Conservation (phyloP, 2,329 filamentous ascomycete genomes). For the Zasmidium angulare region DNA sequence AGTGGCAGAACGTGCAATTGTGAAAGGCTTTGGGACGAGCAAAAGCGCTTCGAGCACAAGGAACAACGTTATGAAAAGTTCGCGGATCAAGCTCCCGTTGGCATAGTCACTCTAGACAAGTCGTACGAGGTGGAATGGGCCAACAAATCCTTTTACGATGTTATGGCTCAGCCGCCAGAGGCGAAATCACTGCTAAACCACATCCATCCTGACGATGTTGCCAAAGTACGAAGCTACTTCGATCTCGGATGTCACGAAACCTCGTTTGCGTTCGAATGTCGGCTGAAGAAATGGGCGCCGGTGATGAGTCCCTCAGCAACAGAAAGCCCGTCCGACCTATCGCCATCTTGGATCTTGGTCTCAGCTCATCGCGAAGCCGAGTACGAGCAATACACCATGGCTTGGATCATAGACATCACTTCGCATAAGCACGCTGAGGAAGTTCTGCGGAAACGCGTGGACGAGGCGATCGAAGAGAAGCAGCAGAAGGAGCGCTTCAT, state of each 20-base stretch:
- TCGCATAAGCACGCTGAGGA: slow-evolving; percentile 47
- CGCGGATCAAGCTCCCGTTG: slow-evolving; percentile 20
- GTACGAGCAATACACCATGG: slow-evolving; percentile 18
- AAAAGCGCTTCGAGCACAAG: slow-evolving; percentile 14
- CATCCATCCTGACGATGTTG: slow-evolving; percentile 19
- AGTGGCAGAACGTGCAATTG: slow-evolving; percentile 18
- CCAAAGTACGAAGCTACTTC: slow-evolving; percentile 10
- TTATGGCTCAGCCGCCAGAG: slow-evolving; percentile 12
- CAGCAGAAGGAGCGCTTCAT: slow-evolving; percentile 33
- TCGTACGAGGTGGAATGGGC: slow-evolving; percentile 20
- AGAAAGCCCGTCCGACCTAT: slow-evolving; percentile 7
- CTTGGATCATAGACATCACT: slow-evolving; percentile 43
- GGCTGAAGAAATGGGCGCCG: slow-evolving; percentile 19
- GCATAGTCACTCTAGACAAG: slow-evolving; percentile 11
- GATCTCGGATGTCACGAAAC: slow-evolving; percentile 15
- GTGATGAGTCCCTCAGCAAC: slow-evolving; percentile 9
- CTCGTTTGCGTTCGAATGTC: slow-evolving; percentile 22
- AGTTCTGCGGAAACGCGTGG: slow-evolving; percentile 38
- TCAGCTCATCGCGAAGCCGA: slow-evolving; percentile 17
- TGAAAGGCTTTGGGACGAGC: slow-evolving; percentile 17
- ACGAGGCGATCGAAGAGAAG: slow-evolving; percentile 40
- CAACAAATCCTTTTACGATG: slow-evolving; percentile 21
- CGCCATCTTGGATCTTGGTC: slow-evolving; percentile 20
- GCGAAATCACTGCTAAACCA: slow-evolving; percentile 16
- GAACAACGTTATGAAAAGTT: slow-evolving; percentile 20